These are phyloP conservation scores for Mortierella sp. DNA, from an alignment of 371 early-diverging fungal genomes.

Conservation along the genomic window DNA sequence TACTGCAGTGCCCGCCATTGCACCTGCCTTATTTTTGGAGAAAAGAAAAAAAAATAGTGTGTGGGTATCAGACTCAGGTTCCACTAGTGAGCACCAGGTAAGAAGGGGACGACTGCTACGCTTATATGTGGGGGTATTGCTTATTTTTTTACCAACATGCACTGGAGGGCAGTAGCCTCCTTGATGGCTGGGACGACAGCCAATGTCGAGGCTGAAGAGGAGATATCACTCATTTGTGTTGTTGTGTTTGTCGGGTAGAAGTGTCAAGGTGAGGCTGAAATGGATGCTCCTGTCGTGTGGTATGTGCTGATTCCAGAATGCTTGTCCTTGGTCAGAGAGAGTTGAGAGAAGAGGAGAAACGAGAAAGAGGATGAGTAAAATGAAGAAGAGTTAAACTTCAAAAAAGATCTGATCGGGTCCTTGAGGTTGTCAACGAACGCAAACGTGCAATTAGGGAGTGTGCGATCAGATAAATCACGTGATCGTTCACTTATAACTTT, in stretches of 20 bases:
- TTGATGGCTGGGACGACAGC: slow-evolving; percentile 33
- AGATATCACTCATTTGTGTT: slow-evolving; percentile 47
- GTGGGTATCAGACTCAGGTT: neutral
- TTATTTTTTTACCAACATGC: slow-evolving; percentile 48
- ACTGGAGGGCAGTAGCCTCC: slow-evolving; percentile 40
- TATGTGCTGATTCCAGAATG: neutral
- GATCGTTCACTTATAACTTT: neutral
- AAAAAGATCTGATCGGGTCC: slow-evolving; percentile 19
- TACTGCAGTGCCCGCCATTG: slow-evolving; percentile 86
- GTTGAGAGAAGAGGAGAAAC: slow-evolving; percentile 21
- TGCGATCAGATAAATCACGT: slow-evolving; percentile 4
- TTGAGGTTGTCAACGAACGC: neutral
- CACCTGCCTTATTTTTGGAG: slow-evolving; percentile 73
- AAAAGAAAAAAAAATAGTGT: slow-evolving; percentile 19
- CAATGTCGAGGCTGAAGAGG: slow-evolving; percentile 35
- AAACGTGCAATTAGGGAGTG: neutral
- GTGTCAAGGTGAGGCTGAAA: neutral
- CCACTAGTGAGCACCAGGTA: neutral
- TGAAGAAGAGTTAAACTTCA: neutral
- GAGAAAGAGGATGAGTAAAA: neutral
- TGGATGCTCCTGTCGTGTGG: neutral
- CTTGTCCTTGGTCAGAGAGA: slow-evolving; percentile 1
- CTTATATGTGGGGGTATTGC: slow-evolving; percentile 13
- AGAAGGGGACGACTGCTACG: neutral
- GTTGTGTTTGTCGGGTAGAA: neutral